Evolutionary conservation across 768 basidiomycete genomes (phyloP), one percentile per base, ranked within the genome.

Genomic region (Fibroporia radiculosa): DNA sequence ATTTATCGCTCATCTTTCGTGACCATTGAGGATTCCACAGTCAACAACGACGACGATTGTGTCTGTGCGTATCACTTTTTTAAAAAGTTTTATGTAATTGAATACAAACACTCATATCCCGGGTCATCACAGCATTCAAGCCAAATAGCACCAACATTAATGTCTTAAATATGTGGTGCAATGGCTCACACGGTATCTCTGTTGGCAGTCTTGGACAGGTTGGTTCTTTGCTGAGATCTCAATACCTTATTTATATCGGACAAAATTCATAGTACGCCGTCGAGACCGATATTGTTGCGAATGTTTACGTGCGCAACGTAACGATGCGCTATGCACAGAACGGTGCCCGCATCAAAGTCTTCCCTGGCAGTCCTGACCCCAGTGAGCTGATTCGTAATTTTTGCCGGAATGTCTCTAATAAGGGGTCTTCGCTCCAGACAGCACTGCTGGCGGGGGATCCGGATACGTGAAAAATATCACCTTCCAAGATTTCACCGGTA

Each of bases 291-390:
- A 70, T 73, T 38, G 70, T 72, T 23, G 65, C 64, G 20, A 69
- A 74, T 54, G 59, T 75, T 39, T 62, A 55, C 20, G 69, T 66
- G 27, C 56, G 58, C 22, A 68, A 74, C 45, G 57, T 75, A 27
- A 60, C 62, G 19, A 72, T 74, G 68, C 50, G 62, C 20, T 69
- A 74, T 35, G 68, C 70, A 2, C 59, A 71, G 50, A 72, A 75
- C 46, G 74, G 72, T 1, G 72, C 71, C 0, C 66, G 71, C n/a
- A 74, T 75, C 62, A 75, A 75, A 56, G 69, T 69, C 4, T 75
- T 73, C 48, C 70, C 69, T 3, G 73, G 71, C 0, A 65, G 63
- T 22, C 67, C 71, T 5, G 56, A 62, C 42, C 59, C 70, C 1
- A 54, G 64, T 46, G 61, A 43, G 54, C n/a, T n/a, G n/a, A n/a